A percentile compares a stretch with the other conserved stretches of the same genome.
Evolutionary conservation across 2,329 filamentous ascomycete genomes (phyloP).

Genomic region (Venturia asperata): DNA sequence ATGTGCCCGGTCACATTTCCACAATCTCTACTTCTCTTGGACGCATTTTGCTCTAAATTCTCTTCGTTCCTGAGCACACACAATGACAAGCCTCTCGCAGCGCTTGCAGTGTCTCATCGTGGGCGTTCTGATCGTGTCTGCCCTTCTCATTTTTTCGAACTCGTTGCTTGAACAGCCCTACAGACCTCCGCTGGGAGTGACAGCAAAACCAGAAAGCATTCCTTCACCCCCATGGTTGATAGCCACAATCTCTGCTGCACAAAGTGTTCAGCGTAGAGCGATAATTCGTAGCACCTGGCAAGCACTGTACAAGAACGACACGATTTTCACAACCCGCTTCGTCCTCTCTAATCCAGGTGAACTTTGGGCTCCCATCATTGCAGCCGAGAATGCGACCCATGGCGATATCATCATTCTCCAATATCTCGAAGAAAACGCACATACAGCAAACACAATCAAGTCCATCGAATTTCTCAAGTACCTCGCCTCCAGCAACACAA

Average conservation of each 20-base stretch:
- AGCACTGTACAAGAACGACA: constrained; percentile 27
- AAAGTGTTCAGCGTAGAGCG: constrained; percentile 9
- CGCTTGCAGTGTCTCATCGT: constrained; percentile 3
- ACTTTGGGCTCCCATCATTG: constrained; percentile 26
- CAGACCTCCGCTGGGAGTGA: not conserved
- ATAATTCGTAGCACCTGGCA: constrained; percentile 32
- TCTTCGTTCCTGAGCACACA: not conserved
- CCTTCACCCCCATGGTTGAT: constrained; percentile 11
- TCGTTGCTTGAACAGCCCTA: constrained; percentile 7
- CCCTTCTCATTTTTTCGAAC: not conserved
- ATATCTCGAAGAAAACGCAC: constrained; percentile 28
- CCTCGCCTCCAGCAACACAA: constrained; percentile 24
- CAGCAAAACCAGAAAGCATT: not conserved
- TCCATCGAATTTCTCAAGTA: constrained; percentile 32
- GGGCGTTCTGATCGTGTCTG: not conserved
- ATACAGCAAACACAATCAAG: constrained; percentile 32
- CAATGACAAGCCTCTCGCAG: not conserved
- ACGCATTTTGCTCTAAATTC: not conserved
- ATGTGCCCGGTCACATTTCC: not conserved
- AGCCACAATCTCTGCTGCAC: constrained; percentile 13
- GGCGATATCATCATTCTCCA: constrained; percentile 33
- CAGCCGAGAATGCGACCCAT: constrained; percentile 30
- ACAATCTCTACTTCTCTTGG: not conserved
- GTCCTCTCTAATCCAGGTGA: constrained; percentile 30
- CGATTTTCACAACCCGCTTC: constrained; percentile 28